phyloP scores from a whole-genome alignment of 305 asterid species.

The Stenogyne calaminthoides region DNA sequence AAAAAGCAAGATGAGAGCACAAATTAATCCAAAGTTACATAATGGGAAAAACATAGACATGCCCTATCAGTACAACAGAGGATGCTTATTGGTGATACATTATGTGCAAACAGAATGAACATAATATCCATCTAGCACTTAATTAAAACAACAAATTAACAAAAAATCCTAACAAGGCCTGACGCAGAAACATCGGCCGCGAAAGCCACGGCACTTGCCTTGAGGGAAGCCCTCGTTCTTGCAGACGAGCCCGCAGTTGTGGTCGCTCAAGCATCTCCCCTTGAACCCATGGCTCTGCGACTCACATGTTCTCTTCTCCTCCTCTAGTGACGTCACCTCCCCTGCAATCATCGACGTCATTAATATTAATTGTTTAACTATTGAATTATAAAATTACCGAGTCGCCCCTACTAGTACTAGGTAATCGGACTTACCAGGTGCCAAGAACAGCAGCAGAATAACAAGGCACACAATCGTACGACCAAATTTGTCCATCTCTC shows the following conservation, averaged over 20 bases:
- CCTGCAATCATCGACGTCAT: neutral
- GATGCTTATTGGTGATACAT: too few relatives aligned
- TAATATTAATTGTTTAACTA: neutral
- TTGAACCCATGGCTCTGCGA: conserved; percentile 51
- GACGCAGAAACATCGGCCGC: conserved; percentile 57
- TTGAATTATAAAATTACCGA: neutral
- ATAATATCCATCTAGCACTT: too few relatives aligned
- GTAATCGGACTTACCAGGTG: neutral
- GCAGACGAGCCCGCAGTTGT: conserved; percentile 57
- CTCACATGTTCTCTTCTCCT: conserved; percentile 48
- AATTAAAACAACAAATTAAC: too few relatives aligned
- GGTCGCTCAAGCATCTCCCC: conserved; percentile 43
- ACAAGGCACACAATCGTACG: neutral
- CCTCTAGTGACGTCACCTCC: conserved; percentile 30
- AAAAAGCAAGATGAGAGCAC: too few relatives aligned
- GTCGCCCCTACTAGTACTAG: neutral
- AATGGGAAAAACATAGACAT: too few relatives aligned
- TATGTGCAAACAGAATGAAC: too few relatives aligned
- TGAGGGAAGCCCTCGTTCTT: conserved; percentile 51
- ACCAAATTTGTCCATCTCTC: neutral
- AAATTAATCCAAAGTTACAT: too few relatives aligned
- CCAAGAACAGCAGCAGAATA: neutral
- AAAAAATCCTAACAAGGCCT: conserved; percentile 28
- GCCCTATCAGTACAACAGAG: too few relatives aligned
- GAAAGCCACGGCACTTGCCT: conserved; percentile 51